These are phyloP conservation scores for Martensiomyces pterosporus DNA, from an alignment of 192 early-diverging fungal species.

Conservation along the genomic window DNA sequence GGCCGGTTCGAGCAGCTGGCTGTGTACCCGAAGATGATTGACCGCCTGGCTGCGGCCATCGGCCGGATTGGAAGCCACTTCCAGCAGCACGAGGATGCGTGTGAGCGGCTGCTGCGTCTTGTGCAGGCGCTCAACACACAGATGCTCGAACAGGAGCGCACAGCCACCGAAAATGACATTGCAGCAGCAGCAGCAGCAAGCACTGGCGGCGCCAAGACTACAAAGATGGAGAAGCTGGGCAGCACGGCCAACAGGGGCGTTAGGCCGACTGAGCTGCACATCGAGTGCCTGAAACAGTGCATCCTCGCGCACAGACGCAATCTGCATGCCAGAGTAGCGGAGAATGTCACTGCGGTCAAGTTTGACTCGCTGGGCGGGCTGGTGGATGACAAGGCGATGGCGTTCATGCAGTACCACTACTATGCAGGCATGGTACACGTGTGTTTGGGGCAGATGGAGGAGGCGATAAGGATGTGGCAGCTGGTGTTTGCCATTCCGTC, in stretches of 20 bases:
- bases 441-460: slow-evolving; percentile 8
- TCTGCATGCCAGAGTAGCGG: slow-evolving; percentile 16
- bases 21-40: slow-evolving; percentile 15
- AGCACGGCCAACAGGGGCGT: slow-evolving; percentile 12
- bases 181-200: background rate
- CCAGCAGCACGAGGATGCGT: slow-evolving; percentile 5
- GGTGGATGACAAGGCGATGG: slow-evolving; percentile 2
- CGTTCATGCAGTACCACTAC: slow-evolving; percentile 30
- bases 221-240: slow-evolving; percentile 10
- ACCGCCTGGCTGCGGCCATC: slow-evolving; percentile 15
- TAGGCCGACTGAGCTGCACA: slow-evolving; percentile 33
- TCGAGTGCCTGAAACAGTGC: slow-evolving; percentile 37
- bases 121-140: slow-evolving; percentile 20
- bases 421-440: slow-evolving; percentile 47
- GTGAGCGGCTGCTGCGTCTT: slow-evolving; percentile 12
- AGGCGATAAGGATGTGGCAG: slow-evolving; percentile 29
- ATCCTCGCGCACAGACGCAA: slow-evolving; percentile 18
- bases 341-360: slow-evolving; percentile 4
- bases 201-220: too few relatives aligned
- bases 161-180: background rate
- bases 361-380: slow-evolving; percentile 25
- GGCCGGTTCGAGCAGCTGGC: slow-evolving; percentile 15
- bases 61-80: background rate
- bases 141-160: slow-evolving; percentile 7
- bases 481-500: slow-evolving; percentile 38